Conservation (phyloP, 2,329 filamentous ascomycete species). For the Cordyceps cicadae region DNA sequence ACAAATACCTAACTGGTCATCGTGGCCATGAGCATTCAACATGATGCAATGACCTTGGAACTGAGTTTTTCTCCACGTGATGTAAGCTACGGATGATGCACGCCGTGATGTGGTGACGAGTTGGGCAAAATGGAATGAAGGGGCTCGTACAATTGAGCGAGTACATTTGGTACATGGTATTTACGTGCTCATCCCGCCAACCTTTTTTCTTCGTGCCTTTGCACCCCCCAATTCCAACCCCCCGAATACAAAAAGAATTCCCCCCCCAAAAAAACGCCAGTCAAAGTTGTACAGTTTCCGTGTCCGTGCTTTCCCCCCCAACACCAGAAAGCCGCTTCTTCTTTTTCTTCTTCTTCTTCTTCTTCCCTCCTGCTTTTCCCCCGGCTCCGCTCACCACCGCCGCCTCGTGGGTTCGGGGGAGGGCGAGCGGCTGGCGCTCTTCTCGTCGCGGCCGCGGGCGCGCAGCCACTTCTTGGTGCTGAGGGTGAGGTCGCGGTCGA, state of each 20-base stretch:
- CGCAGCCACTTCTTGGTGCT: conserved; percentile 96
- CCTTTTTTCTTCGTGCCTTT: neutral
- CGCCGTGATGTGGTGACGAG: neutral
- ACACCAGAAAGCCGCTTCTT: neutral
- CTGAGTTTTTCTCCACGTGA: neutral
- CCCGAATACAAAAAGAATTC: neutral
- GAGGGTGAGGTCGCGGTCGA: conserved; percentile 80
- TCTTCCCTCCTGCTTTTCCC: neutral
- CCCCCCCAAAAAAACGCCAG: neutral
- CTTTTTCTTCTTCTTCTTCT: neutral
- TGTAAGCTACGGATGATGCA: neutral
- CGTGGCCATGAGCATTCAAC: conserved; percentile 3
- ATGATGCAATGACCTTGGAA: neutral
- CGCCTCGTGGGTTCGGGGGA: conserved; percentile 76
- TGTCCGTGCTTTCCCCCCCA: neutral
- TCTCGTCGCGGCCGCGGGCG: conserved; percentile 71
- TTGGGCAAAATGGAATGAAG: neutral
- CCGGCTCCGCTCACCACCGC: conserved; percentile 43
- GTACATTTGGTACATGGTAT: neutral
- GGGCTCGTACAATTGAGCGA: neutral
- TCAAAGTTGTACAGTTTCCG: neutral
- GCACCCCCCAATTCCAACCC: neutral
- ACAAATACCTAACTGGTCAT: neutral
- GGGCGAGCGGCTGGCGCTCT: conserved; percentile 73
- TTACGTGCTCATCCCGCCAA: neutral